A percentile compares a stretch with the other conserved stretches of the same genome.
Conservation (phyloP, 306 rosid genomes). For the Rubus idaeus region DNA sequence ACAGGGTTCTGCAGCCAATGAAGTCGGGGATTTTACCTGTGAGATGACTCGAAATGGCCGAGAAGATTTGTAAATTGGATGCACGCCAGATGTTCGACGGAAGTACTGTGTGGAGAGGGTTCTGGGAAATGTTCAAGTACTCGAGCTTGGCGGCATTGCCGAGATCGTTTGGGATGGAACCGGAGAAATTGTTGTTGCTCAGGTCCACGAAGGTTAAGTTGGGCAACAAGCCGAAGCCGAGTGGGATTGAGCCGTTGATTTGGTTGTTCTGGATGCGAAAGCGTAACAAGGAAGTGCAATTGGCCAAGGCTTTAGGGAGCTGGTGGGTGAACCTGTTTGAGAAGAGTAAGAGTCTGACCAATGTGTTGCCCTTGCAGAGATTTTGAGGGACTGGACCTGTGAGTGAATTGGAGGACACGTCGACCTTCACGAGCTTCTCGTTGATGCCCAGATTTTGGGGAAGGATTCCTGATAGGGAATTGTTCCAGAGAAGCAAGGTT, state of each 20-base stretch:
- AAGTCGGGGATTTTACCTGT: slow-evolving; percentile 72
- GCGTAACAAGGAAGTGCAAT: slow-evolving; percentile 60
- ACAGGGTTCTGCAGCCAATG: slow-evolving; percentile 54
- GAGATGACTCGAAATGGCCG: slow-evolving; percentile 57
- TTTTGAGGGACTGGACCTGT: slow-evolving; percentile 69
- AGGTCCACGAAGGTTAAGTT: slow-evolving; percentile 65
- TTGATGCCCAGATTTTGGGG: slow-evolving; percentile 70
- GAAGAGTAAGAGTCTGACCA: slow-evolving; percentile 63
- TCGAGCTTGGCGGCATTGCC: slow-evolving; percentile 55
- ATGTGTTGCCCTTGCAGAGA: slow-evolving; percentile 62
- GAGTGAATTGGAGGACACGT: slow-evolving; percentile 74
- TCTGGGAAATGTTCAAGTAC: slow-evolving; percentile 71
- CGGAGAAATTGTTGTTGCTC: slow-evolving; percentile 70
- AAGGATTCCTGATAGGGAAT: slow-evolving; percentile 64
- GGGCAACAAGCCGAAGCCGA: slow-evolving; percentile 53
- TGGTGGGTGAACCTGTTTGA: slow-evolving; percentile 38
- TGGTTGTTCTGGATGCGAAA: slow-evolving; percentile 71
- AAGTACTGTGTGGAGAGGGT: slow-evolving; percentile 43
- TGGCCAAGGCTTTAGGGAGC: slow-evolving; percentile 48
- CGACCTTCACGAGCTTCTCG: slow-evolving; percentile 46
- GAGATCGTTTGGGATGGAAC: slow-evolving; percentile 59
- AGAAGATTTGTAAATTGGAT: slow-evolving; percentile 57
- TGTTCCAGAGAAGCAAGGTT: slow-evolving; percentile 61
- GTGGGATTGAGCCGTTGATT: slow-evolving; percentile 65
- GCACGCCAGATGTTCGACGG: slow-evolving; percentile 72